These are phyloP conservation scores for Plantago major DNA, from an alignment of 257 asterid genomes.

Conservation along the genomic window DNA sequence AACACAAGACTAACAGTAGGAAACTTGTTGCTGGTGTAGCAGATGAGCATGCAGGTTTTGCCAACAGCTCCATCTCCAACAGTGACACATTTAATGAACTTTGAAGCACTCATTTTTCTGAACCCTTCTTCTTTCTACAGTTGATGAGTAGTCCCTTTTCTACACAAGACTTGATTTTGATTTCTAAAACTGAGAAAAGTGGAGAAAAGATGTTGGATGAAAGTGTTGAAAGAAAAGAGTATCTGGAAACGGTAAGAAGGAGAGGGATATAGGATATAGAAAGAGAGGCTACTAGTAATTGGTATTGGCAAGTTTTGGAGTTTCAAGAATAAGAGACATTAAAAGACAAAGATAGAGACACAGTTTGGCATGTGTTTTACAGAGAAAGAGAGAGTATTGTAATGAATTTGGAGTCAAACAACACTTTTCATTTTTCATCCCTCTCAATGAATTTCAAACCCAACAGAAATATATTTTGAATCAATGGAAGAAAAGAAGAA, in stretches of 20 bases:
- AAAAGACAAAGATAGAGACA: slow-evolving; percentile 38
- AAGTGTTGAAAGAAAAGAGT: slow-evolving; percentile 12
- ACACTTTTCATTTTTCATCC: slow-evolving; percentile 46
- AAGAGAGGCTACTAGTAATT: slow-evolving; percentile 35
- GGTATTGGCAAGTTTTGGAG: slow-evolving; percentile 29
- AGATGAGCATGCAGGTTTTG: slow-evolving; percentile 96
- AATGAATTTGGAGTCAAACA: slow-evolving; percentile 28
- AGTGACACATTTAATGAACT: slow-evolving; percentile 93
- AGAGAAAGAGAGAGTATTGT: slow-evolving; percentile 16
- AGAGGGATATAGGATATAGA: slow-evolving; percentile 27
- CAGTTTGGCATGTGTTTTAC: slow-evolving; percentile 25
- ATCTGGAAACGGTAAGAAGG: slow-evolving; percentile 23
- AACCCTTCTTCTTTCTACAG: slow-evolving; percentile 14
- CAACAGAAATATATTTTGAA: slow-evolving; percentile 45
- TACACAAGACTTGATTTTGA: no score
- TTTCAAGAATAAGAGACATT: slow-evolving; percentile 52
- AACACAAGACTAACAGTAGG: slow-evolving; percentile 65
- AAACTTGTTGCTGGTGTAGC: slow-evolving; percentile 93
- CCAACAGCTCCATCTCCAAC: slow-evolving; percentile 99
- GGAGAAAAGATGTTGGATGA: slow-evolving; percentile 9
- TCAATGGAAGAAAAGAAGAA: slow-evolving; percentile 22
- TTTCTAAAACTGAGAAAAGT: neutral
- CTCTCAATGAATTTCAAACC: slow-evolving; percentile 63
- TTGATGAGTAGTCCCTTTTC: neutral
- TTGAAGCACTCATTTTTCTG: slow-evolving; percentile 77